phyloP scores from a whole-genome alignment of 129 eudicot species.

The Flaveria trinervia region DNA sequence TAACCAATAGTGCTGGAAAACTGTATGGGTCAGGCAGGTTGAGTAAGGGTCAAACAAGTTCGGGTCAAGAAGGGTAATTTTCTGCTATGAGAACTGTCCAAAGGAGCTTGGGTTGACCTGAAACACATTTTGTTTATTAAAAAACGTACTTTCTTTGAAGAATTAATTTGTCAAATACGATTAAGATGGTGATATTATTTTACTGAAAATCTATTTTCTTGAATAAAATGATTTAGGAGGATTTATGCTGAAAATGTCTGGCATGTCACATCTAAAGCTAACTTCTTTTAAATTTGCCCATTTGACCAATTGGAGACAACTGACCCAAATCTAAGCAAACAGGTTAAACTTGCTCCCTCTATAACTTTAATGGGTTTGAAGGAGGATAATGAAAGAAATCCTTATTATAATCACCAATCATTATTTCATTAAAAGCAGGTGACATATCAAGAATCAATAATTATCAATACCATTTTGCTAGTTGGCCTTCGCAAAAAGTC shows the following conservation, averaged over 20 bases:
- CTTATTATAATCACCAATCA: background rate
- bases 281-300: background rate
- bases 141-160: background rate
- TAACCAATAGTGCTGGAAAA: background rate
- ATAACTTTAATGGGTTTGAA: background rate
- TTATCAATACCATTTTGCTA: constrained; percentile 62
- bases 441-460: background rate
- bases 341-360: no score
- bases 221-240: background rate
- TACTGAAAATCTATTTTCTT: background rate
- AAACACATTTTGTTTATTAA: background rate
- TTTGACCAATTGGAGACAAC: background rate
- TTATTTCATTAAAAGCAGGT: background rate
- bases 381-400: background rate
- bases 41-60: constrained; percentile 9
- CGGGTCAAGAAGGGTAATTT: background rate
- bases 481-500: constrained; percentile 93
- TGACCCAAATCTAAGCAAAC: no score
- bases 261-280: background rate
- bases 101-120: background rate
- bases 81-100: background rate
- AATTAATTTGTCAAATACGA: background rate
- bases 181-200: background rate
- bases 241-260: background rate
- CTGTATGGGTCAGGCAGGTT: background rate